Conservation (phyloP, 2,329 filamentous ascomycete species). For the Alternaria arbusti region DNA sequence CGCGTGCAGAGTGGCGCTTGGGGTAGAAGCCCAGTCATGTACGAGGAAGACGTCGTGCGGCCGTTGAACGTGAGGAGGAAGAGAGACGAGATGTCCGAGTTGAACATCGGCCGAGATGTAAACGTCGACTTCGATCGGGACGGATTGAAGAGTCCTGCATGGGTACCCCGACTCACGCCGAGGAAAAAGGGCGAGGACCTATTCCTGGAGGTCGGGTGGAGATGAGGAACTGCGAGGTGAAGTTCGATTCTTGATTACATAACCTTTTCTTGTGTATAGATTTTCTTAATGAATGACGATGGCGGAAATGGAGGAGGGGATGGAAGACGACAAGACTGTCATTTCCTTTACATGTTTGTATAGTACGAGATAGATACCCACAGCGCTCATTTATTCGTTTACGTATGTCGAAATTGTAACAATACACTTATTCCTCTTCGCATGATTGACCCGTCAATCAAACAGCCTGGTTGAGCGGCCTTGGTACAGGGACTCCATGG, state of each 20-base stretch:
- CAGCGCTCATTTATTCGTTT: constrained; percentile 5
- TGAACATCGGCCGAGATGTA: constrained; percentile 24
- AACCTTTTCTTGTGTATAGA: constrained; percentile 13
- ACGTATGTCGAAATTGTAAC: neutral
- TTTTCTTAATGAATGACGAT: neutral
- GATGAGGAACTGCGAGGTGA: neutral
- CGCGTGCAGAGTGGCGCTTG: constrained; percentile 35
- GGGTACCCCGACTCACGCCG: constrained; percentile 71
- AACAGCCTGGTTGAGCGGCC: neutral
- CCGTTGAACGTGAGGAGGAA: constrained; percentile 35
- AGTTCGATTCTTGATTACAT: constrained; percentile 8
- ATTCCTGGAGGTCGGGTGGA: constrained; percentile 53
- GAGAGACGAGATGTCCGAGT: constrained; percentile 23
- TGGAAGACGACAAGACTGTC: constrained; percentile 5
- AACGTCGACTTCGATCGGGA: constrained; percentile 25
- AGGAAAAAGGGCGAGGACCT: constrained; percentile 70
- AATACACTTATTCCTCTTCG: neutral
- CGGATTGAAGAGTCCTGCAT: constrained; percentile 56
- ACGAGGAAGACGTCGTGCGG: constrained; percentile 28
- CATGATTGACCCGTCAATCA: neutral
- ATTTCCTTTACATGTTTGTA: constrained; percentile 8
- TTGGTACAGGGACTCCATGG: constrained; percentile 1
- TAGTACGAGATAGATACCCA: constrained; percentile 17
- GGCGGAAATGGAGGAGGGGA: neutral
- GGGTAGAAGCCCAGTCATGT: constrained; percentile 36